Conservation (phyloP, 2,329 filamentous ascomycete species). For the Fusarium setosum region DNA sequence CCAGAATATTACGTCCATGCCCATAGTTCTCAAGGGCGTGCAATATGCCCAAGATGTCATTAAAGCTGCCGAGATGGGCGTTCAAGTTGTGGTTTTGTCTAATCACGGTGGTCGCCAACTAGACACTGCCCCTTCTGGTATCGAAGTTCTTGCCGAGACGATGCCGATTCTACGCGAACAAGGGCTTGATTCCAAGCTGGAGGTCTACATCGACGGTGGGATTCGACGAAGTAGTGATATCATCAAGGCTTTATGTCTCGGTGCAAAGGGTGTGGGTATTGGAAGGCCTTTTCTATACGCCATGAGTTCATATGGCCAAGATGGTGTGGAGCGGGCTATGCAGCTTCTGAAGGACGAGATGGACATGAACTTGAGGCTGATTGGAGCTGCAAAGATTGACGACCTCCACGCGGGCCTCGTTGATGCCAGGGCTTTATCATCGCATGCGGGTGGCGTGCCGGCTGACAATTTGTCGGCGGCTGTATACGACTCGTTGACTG, state of each 20-base stretch:
- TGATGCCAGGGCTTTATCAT: background rate
- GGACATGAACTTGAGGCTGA: background rate
- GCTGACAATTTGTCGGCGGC: background rate
- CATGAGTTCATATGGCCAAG: slow-evolving; percentile 86
- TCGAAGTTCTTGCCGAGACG: slow-evolving; percentile 92
- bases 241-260: slow-evolving; percentile 91
- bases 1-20: slow-evolving; percentile 87
- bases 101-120: slow-evolving; percentile 98
- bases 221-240: slow-evolving; percentile 91
- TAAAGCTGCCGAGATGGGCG: slow-evolving; percentile 80
- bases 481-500: background rate
- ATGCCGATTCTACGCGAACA: slow-evolving; percentile 84
- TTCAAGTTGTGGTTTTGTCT: slow-evolving; percentile 94
- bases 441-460: background rate
- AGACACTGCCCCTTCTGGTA: slow-evolving; percentile 86
- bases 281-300: slow-evolving; percentile 94
- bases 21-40: slow-evolving; percentile 94
- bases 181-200: slow-evolving; percentile 79
- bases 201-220: slow-evolving; percentile 92
- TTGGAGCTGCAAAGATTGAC: background rate
- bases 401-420: background rate
- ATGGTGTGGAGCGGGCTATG: background rate
- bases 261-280: slow-evolving; percentile 91
- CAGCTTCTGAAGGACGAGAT: background rate
- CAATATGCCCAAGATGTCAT: slow-evolving; percentile 96